Conservation (phyloP, 768 basidiomycete genomes). For the Psilocybe subaeruginosa region DNA sequence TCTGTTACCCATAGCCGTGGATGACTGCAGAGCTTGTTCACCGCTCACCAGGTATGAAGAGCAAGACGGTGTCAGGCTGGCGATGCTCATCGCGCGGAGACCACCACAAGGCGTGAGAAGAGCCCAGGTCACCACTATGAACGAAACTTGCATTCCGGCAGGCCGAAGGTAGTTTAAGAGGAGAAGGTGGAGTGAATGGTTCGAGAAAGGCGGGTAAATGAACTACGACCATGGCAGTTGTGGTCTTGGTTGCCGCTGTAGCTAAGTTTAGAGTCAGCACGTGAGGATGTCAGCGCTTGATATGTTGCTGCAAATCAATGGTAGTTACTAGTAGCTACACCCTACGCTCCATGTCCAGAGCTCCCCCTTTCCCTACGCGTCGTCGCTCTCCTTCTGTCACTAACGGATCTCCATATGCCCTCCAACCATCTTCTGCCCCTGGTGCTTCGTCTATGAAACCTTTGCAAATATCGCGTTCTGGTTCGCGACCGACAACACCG, state of each 20-base stretch:
- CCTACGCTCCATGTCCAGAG: slow-evolving; percentile 52
- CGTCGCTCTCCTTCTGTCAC: slow-evolving; percentile 51
- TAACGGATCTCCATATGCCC: slow-evolving; percentile 40
- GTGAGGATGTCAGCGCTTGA: background rate
- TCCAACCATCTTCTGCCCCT: slow-evolving; percentile 38
- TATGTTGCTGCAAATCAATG: no score
- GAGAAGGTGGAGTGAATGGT: slow-evolving; percentile 18
- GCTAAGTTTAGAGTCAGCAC: slow-evolving; percentile 5
- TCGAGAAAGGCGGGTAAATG: slow-evolving; percentile 34
- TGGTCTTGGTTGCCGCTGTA: background rate
- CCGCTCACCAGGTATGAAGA: slow-evolving; percentile 53
- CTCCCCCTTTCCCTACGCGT: slow-evolving; percentile 58
- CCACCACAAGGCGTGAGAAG: slow-evolving; percentile 60
- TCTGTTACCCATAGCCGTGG: background rate
- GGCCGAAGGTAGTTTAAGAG: slow-evolving; percentile 9
- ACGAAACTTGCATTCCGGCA: slow-evolving; percentile 37
- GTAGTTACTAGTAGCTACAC: background rate
- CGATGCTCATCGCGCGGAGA: slow-evolving; percentile 26
- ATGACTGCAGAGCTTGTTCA: background rate
- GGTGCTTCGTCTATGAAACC: slow-evolving; percentile 48
- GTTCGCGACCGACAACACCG: slow-evolving; percentile 56
- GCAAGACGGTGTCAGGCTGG: slow-evolving; percentile 35
- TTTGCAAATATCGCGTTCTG: slow-evolving; percentile 60
- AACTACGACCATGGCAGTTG: background rate
- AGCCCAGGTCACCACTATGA: slow-evolving; percentile 39